Base-by-base conservation (phyloP, 352 stramenopile species). In the Pythium dissimile region DNA sequence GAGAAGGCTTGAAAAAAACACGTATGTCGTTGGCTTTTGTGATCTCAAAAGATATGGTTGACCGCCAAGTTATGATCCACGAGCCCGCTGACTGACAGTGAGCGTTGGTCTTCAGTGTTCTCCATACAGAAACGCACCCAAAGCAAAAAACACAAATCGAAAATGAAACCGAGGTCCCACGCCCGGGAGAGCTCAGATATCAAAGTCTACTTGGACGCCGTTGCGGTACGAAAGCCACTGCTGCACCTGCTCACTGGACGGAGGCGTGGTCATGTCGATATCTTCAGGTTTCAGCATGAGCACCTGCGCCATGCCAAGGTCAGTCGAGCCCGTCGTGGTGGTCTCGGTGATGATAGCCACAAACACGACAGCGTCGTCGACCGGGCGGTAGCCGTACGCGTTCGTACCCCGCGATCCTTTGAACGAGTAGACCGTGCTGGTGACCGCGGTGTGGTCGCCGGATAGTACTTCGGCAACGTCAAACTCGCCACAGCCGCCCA, bases 401-500 rank as follows among this genome's bases (percentile, higher is more conserved):
- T 48, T 64, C 24, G 66, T 66, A 37, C 73, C 70, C 5, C 64
- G 64, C 4, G 73, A 75, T 30, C 62, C 68, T 37, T 83, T 72
- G 43, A 83, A 75, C 20, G 67, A 83, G 53, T 78, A 83, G 32
- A 80, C 70, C 18, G 71, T 75, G 26, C 66, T 80, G 16, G 71
- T 72, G 42, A 83, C 42, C 21, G 50, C 55, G 30, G 58, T 61
- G 1, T 48, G 37, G 46, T 77, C 60, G 5, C 39, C 34, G 3
- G 56, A 30, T 15, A 84, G 43, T 16, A 75, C 65, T 30, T 84
- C 74, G 23, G 69, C 74, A 10, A 84, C 58, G 45, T 84, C 72
- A 5, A 84, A 47, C 35, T 84, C 74, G 8, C 74, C 69, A 52
- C 74, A 84, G 26, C 74, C 74, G n/a, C 74, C 74, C 28, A 73